phyloP scores from a whole-genome alignment of 78 protist genomes.

The Emiliania huxleyi region DNA sequence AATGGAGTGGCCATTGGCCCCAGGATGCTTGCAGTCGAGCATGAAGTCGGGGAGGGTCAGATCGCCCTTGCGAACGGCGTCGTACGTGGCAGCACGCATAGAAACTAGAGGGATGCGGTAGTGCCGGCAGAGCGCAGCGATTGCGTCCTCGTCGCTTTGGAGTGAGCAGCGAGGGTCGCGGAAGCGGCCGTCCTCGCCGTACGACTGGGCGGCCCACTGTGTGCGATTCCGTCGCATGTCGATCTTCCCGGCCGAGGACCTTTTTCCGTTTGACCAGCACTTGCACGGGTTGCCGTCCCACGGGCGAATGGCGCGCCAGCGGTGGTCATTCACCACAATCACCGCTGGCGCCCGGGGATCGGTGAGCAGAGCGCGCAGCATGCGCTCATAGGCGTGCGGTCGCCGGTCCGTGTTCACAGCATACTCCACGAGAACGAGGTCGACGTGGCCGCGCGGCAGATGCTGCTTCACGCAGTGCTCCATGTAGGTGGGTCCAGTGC shows the following conservation, averaged over 20 bases:
- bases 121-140: not conserved
- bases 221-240: not conserved
- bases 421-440: not conserved
- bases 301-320: not conserved
- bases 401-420: not conserved
- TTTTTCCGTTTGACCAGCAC: not conserved
- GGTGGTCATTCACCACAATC: not conserved
- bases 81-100: not conserved
- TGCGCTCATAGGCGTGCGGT: not conserved
- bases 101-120: not conserved
- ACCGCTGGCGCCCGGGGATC: not conserved
- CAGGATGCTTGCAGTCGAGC: no score
- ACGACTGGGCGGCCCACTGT: conserved; percentile 1
- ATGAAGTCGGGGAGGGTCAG: no score
- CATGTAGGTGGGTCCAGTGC: conserved; percentile 7
- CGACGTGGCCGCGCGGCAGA: not conserved
- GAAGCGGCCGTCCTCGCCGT: no score
- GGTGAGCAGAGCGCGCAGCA: not conserved
- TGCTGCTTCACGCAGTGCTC: conserved; percentile 7
- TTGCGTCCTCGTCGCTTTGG: not conserved
- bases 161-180: not conserved
- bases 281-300: not conserved
- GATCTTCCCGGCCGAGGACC: not conserved
- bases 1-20: no score
- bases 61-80: not conserved